Evolutionary conservation across 495 filamentous ascomycete genomes (phyloP).

Genomic region (Rhizodiscina lignyota): DNA sequence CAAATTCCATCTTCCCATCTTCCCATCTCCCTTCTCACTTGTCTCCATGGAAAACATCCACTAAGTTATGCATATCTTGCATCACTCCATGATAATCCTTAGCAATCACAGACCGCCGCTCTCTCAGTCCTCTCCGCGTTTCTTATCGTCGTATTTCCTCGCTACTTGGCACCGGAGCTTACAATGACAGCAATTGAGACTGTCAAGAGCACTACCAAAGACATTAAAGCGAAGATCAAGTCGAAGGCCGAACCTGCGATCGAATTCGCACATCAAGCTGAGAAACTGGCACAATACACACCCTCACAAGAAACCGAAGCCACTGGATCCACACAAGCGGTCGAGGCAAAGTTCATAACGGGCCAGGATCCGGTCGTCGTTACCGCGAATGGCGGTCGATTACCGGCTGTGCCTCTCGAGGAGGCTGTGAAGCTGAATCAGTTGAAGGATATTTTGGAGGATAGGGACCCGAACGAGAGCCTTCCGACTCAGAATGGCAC

Average conservation of each 20-base stretch:
- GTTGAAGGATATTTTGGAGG: constrained; percentile 34
- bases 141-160: too few species aligned
- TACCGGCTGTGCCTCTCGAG: constrained; percentile 45
- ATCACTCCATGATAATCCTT: too few species aligned
- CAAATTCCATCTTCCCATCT: too few species aligned
- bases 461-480: constrained; percentile 9
- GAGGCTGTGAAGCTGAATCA: constrained; percentile 53
- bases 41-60: too few species aligned
- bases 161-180: too few species aligned
- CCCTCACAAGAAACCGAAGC: constrained; percentile 15
- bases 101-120: too few species aligned
- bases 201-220: too few species aligned
- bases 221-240: too few species aligned
- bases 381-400: constrained; percentile 42
- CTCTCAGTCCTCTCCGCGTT: too few species aligned
- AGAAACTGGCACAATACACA: constrained; percentile 29
- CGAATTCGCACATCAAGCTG: constrained; percentile 36
- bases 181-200: too few species aligned
- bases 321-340: constrained; percentile 29
- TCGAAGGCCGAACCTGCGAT: constrained; percentile 17
- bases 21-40: too few species aligned
- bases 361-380: constrained; percentile 53
- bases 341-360: constrained; percentile 51
- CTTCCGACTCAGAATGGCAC: constrained; percentile 1
- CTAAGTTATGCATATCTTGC: too few species aligned